A percentile compares a stretch with the other conserved stretches of the same genome.
Conservation (phyloP, 495 filamentous ascomycete species). For the Rostrohypoxylon terebratum region DNA sequence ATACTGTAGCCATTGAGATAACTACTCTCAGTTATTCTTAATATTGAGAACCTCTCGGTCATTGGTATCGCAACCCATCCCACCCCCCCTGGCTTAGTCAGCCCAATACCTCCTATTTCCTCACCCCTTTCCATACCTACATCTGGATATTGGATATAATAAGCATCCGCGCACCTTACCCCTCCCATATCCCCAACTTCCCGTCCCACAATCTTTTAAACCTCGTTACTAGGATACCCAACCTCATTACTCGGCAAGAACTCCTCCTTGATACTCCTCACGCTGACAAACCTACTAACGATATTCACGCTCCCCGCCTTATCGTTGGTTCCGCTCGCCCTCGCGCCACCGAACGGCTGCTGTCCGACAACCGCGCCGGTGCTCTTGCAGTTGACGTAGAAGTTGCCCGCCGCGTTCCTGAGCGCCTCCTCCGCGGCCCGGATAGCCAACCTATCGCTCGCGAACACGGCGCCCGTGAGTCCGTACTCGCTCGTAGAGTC, state of each 20-base stretch:
- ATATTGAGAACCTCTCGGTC: background rate
- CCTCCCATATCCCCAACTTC: background rate
- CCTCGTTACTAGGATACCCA: slow-evolving; percentile 82
- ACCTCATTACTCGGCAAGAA: slow-evolving; percentile 76
- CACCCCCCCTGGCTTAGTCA: background rate
- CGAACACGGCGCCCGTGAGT: slow-evolving; percentile 83
- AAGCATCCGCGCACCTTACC: background rate
- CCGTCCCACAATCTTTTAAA: slow-evolving; percentile 16
- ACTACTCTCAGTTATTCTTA: background rate
- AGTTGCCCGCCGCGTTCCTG: slow-evolving; percentile 84
- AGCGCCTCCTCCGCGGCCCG: slow-evolving; percentile 77
- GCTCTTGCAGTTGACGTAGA: slow-evolving; percentile 94
- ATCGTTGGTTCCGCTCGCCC: slow-evolving; percentile 90
- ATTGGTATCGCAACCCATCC: background rate
- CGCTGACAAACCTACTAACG: slow-evolving; percentile 81
- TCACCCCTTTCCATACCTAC: background rate
- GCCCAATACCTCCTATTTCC: background rate
- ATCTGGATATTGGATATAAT: no score
- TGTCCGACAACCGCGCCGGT: slow-evolving; percentile 93
- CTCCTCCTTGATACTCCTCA: slow-evolving; percentile 92
- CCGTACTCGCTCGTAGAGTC: slow-evolving; percentile 80
- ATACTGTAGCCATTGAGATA: background rate
- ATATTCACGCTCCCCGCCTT: slow-evolving; percentile 86
- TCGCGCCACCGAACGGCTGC: slow-evolving; percentile 89
- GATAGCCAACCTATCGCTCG: slow-evolving; percentile 74